These are phyloP conservation scores for Knufia fluminis DNA, from an alignment of 2,329 filamentous ascomycete genomes.

Conservation along the genomic window DNA sequence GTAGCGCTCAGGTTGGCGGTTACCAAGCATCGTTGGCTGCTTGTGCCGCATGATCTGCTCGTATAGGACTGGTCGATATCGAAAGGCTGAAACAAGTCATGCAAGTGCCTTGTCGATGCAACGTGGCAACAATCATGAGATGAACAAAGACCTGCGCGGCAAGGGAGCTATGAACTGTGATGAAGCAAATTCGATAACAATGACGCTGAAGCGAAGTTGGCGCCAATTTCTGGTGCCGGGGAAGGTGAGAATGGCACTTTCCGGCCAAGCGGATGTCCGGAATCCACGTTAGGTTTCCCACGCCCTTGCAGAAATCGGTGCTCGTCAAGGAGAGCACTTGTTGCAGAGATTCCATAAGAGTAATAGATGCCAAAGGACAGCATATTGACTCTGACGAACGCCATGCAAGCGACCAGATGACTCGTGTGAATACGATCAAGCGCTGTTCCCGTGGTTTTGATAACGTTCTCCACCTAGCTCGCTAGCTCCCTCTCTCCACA, in stretches of 20 bases:
- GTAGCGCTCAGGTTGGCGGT: neutral
- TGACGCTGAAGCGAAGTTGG: neutral
- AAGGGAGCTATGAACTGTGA: neutral
- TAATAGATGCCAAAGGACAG: too few species aligned
- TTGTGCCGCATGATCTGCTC: neutral
- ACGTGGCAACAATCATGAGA: neutral
- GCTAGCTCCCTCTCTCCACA: too few species aligned
- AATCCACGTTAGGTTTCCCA: too few species aligned
- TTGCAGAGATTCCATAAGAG: too few species aligned
- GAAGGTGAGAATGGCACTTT: neutral
- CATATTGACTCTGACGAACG: too few species aligned
- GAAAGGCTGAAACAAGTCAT: neutral
- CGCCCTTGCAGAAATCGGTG: too few species aligned
- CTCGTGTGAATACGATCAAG: too few species aligned
- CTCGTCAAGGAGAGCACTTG: too few species aligned
- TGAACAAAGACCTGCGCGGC: neutral
- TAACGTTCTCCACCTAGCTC: too few species aligned
- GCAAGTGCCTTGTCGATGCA: neutral
- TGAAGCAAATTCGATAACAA: neutral
- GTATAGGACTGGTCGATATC: neutral
- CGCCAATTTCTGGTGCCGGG: conserved; percentile 1
- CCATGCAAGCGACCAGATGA: too few species aligned
- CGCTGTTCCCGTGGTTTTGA: too few species aligned
- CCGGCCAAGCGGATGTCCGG: too few species aligned
- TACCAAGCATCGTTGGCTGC: neutral